Conservation (phyloP, 805 yeast genomes). For the Tetrapisispora fleetii region DNA sequence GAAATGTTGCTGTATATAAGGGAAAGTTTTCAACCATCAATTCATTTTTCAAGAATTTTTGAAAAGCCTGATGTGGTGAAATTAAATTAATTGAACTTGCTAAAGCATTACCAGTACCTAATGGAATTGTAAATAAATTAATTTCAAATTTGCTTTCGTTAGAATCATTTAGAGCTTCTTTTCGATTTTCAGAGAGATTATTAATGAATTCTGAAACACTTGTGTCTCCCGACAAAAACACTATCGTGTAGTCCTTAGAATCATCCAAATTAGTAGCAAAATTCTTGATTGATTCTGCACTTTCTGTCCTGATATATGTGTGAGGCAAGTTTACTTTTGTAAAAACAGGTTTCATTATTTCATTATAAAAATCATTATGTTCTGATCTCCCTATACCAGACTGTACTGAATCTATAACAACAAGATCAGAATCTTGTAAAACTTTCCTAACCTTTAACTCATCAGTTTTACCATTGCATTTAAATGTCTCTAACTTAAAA, state of each 20-base stretch:
- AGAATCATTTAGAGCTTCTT: not conserved
- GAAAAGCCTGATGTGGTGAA: slow-evolving; percentile 29
- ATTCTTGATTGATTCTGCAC: slow-evolving; percentile 32
- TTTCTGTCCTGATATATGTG: slow-evolving; percentile 35
- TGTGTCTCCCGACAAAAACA: slow-evolving; percentile 80
- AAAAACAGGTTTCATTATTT: slow-evolving; percentile 41
- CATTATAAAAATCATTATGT: slow-evolving; percentile 32
- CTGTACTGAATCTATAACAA: slow-evolving; percentile 28
- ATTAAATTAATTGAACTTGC: slow-evolving; percentile 46
- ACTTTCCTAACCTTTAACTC: not conserved
- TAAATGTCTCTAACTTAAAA: slow-evolving; percentile 4
- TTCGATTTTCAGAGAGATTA: slow-evolving; percentile 19
- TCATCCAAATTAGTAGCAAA: slow-evolving; percentile 30
- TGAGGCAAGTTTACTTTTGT: slow-evolving; percentile 29
- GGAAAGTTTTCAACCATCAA: slow-evolving; percentile 20
- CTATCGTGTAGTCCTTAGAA: slow-evolving; percentile 31
- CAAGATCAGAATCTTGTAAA: not conserved
- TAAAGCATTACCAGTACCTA: slow-evolving; percentile 84
- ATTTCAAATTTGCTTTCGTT: slow-evolving; percentile 5
- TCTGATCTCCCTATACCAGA: slow-evolving; percentile 32
- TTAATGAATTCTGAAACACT: slow-evolving; percentile 71
- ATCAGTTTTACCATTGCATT: too few species aligned
- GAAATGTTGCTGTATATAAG: slow-evolving; percentile 27
- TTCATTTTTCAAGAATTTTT: slow-evolving; percentile 24
- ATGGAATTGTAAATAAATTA: slow-evolving; percentile 40